Conservation (phyloP, 2,329 filamentous ascomycete genomes). For the Fusarium stilboides region DNA sequence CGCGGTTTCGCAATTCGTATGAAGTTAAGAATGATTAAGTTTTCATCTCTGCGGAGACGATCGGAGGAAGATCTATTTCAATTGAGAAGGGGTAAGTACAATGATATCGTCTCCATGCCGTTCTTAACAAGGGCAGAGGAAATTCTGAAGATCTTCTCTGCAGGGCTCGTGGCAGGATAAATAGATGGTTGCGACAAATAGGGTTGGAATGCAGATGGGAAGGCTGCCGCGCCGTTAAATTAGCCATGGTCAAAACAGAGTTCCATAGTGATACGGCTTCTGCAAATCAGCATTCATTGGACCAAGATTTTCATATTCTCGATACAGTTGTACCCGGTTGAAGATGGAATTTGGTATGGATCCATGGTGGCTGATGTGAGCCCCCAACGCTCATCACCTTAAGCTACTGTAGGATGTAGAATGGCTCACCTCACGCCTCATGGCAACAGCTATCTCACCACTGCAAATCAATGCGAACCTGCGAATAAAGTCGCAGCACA, state of each 20-base stretch:
- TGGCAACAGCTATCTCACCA: not conserved
- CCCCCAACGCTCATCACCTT: conserved; percentile 11
- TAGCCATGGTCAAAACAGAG: conserved; percentile 12
- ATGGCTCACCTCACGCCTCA: not conserved
- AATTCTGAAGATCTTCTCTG: not conserved
- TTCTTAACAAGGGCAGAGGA: not conserved
- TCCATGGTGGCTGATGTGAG: conserved; percentile 44
- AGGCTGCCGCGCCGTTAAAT: conserved; percentile 8
- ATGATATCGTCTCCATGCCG: not conserved
- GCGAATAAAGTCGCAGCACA: not conserved
- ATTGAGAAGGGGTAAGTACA: not conserved
- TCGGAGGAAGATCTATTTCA: conserved; percentile 3
- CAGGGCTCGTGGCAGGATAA: not conserved
- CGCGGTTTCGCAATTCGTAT: conserved; percentile 34
- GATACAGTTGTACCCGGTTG: not conserved
- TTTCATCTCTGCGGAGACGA: conserved; percentile 20
- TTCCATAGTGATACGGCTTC: conserved; percentile 1
- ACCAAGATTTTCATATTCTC: not conserved
- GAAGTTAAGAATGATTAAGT: conserved; percentile 6
- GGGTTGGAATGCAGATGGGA: not conserved
- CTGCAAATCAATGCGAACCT: not conserved
- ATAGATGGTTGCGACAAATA: conserved; percentile 9
- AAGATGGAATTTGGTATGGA: not conserved
- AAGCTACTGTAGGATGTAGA: not conserved
- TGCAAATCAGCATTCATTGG: not conserved